Evolutionary conservation across 371 early-diverging fungal species (phyloP).

Genomic region (Mucor ambiguus): DNA sequence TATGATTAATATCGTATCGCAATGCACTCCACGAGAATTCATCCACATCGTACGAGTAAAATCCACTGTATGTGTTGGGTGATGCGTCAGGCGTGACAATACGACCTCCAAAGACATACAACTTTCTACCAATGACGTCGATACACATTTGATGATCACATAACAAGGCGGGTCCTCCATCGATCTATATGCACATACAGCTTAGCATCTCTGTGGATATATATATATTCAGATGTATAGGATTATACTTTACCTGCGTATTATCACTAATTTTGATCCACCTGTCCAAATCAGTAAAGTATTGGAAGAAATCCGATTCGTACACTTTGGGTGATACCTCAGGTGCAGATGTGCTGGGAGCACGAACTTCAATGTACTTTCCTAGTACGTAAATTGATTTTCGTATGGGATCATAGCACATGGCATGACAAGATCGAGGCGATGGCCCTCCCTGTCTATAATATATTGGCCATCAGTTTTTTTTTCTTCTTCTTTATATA

Average conservation of each 20-base stretch:
- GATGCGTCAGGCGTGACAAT: constrained; percentile 63
- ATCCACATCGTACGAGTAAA: constrained; percentile 79
- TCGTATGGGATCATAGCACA: constrained; percentile 79
- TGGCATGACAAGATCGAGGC: constrained; percentile 93
- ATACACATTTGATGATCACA: constrained; percentile 96
- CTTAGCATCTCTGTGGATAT: not conserved
- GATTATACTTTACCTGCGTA: constrained; percentile 71
- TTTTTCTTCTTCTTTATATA: not conserved
- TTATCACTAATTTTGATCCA: constrained; percentile 81
- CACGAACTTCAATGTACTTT: constrained; percentile 73
- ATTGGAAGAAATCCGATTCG: constrained; percentile 87
- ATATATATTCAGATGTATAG: too few species aligned
- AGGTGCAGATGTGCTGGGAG: constrained; percentile 42
- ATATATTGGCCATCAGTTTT: not conserved
- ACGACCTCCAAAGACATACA: constrained; percentile 94
- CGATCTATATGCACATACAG: constrained; percentile 15
- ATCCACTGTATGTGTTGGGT: constrained; percentile 76
- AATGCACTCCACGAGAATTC: constrained; percentile 69
- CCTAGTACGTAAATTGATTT: constrained; percentile 84
- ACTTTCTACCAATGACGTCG: constrained; percentile 64
- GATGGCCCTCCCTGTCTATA: constrained; percentile 87
- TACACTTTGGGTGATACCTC: constrained; percentile 40
- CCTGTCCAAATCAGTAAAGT: constrained; percentile 62
- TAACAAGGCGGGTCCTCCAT: constrained; percentile 88
- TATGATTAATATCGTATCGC: constrained; percentile 36